Evolutionary conservation across 2,329 filamentous ascomycete species (phyloP).

Genomic region (Aspergillus tamarii): DNA sequence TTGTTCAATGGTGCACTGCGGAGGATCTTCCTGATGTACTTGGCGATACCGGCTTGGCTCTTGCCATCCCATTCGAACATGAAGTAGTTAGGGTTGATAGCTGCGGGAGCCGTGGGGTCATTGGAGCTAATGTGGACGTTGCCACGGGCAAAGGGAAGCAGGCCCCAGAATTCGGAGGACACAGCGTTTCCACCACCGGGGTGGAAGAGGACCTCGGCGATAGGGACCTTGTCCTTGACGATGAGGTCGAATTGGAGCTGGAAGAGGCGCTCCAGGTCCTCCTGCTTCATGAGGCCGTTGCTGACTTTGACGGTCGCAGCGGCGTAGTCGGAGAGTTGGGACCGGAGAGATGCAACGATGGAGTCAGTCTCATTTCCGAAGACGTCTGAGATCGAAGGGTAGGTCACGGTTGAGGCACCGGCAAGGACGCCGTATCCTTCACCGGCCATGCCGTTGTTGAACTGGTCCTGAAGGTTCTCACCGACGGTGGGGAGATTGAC

Average conservation of each 20-base stretch:
- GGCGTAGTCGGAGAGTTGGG: slow-evolving; percentile 21
- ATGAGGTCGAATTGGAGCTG: slow-evolving; percentile 31
- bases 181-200: slow-evolving; percentile 20
- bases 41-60: slow-evolving; percentile 11
- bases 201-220: slow-evolving; percentile 28
- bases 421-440: slow-evolving; percentile 1
- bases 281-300: slow-evolving; percentile 25
- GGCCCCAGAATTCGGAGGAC: slow-evolving; percentile 29
- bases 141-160: slow-evolving; percentile 32
- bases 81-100: slow-evolving; percentile 35
- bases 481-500: slow-evolving; percentile 47
- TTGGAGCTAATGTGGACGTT: slow-evolving; percentile 30
- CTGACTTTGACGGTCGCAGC: slow-evolving; percentile 28
- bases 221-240: slow-evolving; percentile 29
- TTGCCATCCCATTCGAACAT: slow-evolving; percentile 26
- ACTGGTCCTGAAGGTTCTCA: slow-evolving; percentile 28
- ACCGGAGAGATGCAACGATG: slow-evolving; percentile 5
- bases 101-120: slow-evolving; percentile 20
- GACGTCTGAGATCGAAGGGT: slow-evolving; percentile 15
- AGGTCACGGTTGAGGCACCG: slow-evolving; percentile 5
- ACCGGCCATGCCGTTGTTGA: slow-evolving; percentile 11
- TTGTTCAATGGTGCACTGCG: slow-evolving; percentile 22
- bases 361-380: slow-evolving; percentile 12
- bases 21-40: slow-evolving; percentile 27
- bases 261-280: slow-evolving; percentile 28